Conservation (phyloP, 371 early-diverging fungal species). For the Mucor circinelloides region DNA sequence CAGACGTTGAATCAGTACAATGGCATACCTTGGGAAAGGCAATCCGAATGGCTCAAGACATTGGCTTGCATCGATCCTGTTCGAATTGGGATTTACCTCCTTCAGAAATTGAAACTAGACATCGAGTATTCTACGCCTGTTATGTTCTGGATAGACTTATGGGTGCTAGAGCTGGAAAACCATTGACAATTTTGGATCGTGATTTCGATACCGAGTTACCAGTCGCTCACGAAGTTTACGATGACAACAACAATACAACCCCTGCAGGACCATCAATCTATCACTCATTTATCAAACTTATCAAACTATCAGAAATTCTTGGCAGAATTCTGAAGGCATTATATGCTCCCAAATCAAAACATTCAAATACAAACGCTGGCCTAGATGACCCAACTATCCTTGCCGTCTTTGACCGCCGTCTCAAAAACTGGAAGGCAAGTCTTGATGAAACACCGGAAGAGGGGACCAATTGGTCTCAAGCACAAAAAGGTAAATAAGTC, state of each 20-base stretch:
- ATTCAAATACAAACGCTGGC: conserved; percentile 39
- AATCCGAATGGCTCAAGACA: conserved; percentile 67
- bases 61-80: conserved; percentile 66
- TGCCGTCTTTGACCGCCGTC: conserved; percentile 46
- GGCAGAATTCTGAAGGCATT: conserved; percentile 47
- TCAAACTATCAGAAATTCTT: conserved; percentile 48
- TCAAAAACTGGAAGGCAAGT: conserved; percentile 39
- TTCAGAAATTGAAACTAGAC: conserved; percentile 59
- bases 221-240: conserved; percentile 33
- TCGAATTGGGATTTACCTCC: conserved; percentile 51
- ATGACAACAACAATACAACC: not conserved
- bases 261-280: conserved; percentile 23
- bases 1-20: conserved; percentile 46
- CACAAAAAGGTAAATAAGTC: conserved; percentile 41
- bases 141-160: conserved; percentile 61
- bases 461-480: conserved; percentile 21
- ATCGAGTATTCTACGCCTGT: conserved; percentile 65
- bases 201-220: conserved; percentile 49
- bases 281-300: conserved; percentile 34
- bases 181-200: conserved; percentile 48
- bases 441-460: conserved; percentile 27
- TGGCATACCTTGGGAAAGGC: conserved; percentile 66
- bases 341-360: conserved; percentile 50
- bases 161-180: conserved; percentile 46
- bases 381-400: conserved; percentile 48